Conservation (phyloP, 768 basidiomycete species). For the Agrocybe pediades region DNA sequence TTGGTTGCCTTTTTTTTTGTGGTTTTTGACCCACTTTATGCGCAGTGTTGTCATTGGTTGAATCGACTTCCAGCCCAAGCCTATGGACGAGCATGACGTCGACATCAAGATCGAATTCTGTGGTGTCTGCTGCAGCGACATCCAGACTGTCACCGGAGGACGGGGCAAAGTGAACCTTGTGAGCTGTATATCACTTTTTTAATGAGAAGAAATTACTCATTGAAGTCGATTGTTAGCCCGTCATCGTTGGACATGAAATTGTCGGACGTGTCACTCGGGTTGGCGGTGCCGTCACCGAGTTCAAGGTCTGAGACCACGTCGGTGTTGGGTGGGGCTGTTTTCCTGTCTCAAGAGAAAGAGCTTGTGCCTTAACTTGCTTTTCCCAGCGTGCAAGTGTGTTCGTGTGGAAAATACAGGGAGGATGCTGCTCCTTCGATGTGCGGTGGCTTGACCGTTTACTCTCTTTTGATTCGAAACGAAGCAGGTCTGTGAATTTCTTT, state of each 20-base stretch:
- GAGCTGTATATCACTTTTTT: constrained; percentile 6
- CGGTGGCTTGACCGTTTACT: constrained; percentile 65
- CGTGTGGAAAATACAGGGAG: constrained; percentile 50
- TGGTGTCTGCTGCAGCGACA: constrained; percentile 57
- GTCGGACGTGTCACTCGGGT: constrained; percentile 54
- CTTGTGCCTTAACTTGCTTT: constrained; percentile 14
- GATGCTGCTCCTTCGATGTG: constrained; percentile 67
- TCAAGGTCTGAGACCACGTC: constrained; percentile 59
- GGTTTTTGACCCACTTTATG: too few relatives aligned
- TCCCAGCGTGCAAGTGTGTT: constrained; percentile 47
- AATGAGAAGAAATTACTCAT: neutral
- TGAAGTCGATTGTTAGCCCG: constrained; percentile 23
- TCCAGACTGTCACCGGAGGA: constrained; percentile 39
- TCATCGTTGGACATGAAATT: constrained; percentile 55
- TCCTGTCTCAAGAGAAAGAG: too few relatives aligned
- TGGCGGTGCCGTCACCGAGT: constrained; percentile 51
- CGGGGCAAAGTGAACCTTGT: constrained; percentile 35
- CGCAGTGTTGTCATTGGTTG: too few relatives aligned
- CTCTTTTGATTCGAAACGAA: constrained; percentile 56
- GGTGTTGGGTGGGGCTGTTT: constrained; percentile 39
- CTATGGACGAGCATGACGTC: constrained; percentile 51
- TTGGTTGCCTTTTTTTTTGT: neutral
- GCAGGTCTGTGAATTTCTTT: constrained; percentile 25
- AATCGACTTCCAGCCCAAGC: constrained; percentile 54
- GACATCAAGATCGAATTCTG: constrained; percentile 55